Base-by-base conservation (phyloP, 768 basidiomycete species). In the Suillus americanus region DNA sequence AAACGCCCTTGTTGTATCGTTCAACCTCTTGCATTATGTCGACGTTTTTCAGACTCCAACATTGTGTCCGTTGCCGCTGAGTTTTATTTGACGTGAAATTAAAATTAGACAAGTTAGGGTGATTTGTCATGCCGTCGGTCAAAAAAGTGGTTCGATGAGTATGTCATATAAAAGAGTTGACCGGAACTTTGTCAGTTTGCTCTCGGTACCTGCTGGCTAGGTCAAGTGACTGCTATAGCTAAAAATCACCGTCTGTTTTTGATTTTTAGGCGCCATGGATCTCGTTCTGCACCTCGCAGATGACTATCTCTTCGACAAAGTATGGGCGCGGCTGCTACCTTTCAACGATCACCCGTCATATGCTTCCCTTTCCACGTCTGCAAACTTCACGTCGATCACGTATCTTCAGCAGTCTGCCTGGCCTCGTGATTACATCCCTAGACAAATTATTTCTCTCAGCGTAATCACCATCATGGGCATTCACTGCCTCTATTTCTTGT, bases 401-500 rank as follows among this genome's bases (percentile, higher is more conserved):
- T 67, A 80, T 38, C 64, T 63, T 30, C 72, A 81, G 51, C 71
- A 84, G 45, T 92, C 91, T 5, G 91, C 91, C 45, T 95, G 94
- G 94, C 87, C 94, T 0, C 85, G 95, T 46, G 89, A 95, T 69
- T 89, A 92, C 71, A 70, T 95, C 9, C 89, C 85, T 5, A 86
- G 95, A 46, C 95, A 97, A 73, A 61, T 91, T 5, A 25, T 90
- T 37, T 95, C 95, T 1, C 79, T 99, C 65, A 76, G 78, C 67
- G 74, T 81, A 30, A 72, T 99, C 67, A 96, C 95, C 1, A 77
- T 92, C 61, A 69, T 94, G 64, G 95, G 95, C 65, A 92, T 97
- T 64, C 85, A 90, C 70, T 28, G 89, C 57, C 83, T 99, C 55
- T 99, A 99, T 78, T 95, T 97, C 78, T 60, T 90, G 30, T 91